These are phyloP conservation scores for Talaromyces liani DNA, from an alignment of 495 filamentous ascomycete genomes.

Conservation along the genomic window DNA sequence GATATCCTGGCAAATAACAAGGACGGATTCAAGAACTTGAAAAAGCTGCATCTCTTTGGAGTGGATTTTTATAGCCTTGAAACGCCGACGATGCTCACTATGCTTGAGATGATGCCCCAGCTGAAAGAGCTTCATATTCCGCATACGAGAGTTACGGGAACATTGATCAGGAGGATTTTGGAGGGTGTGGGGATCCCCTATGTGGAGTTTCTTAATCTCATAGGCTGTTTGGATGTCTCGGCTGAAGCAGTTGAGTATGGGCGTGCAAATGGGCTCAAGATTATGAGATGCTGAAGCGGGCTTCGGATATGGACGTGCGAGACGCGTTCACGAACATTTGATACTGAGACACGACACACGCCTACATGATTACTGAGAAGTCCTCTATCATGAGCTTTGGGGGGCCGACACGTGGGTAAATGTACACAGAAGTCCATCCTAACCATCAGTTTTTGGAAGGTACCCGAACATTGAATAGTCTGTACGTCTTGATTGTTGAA, in stretches of 20 bases:
- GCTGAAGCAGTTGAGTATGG: conserved; percentile 33
- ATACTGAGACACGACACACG: neutral
- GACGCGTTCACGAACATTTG: neutral
- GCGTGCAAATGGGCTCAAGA: conserved; percentile 23
- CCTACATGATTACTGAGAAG: neutral
- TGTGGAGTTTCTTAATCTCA: conserved; percentile 21
- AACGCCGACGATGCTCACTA: conserved; percentile 12
- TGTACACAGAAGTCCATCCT: no score
- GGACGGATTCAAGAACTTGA: conserved; percentile 12
- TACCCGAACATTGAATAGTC: neutral
- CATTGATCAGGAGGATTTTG: conserved; percentile 23
- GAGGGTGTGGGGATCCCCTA: conserved; percentile 3
- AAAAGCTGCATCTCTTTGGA: conserved; percentile 23
- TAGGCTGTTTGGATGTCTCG: conserved; percentile 27
- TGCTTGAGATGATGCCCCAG: conserved; percentile 15
- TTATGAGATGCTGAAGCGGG: conserved; percentile 11
- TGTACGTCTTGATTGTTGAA: neutral
- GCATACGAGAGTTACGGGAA: conserved; percentile 29
- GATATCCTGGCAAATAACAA: neutral
- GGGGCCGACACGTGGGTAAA: no score
- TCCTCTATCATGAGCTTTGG: neutral
- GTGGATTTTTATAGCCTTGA: conserved; percentile 13
- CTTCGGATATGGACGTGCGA: neutral
- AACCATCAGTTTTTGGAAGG: no score
- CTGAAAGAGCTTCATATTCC: conserved; percentile 29